Evolutionary conservation across 2,329 filamentous ascomycete species (phyloP).

Genomic region (Pezicula radicicola): DNA sequence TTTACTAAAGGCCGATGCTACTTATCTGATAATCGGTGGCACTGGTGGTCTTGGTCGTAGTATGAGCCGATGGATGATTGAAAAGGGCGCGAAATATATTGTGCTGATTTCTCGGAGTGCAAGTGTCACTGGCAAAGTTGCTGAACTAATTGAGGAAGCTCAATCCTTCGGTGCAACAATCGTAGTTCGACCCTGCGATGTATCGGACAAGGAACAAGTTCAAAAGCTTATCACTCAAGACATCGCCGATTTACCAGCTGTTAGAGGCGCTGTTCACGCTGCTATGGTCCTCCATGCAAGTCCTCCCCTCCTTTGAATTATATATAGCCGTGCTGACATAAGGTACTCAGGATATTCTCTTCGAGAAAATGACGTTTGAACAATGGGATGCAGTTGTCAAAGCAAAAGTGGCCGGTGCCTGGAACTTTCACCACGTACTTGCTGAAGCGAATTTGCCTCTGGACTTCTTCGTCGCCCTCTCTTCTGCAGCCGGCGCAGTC

Average conservation of each 20-base stretch:
- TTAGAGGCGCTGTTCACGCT: slow-evolving; percentile 44
- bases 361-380: slow-evolving; percentile 36
- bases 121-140: slow-evolving; percentile 15
- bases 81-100: slow-evolving; percentile 22
- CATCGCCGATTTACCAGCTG: slow-evolving; percentile 33
- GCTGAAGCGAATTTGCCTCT: slow-evolving; percentile 18
- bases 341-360: slow-evolving; percentile 25
- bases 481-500: slow-evolving; percentile 32
- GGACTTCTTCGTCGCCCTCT: slow-evolving; percentile 41
- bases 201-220: slow-evolving; percentile 38
- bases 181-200: slow-evolving; percentile 46
- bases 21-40: slow-evolving; percentile 27
- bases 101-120: slow-evolving; percentile 25
- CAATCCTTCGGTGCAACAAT: slow-evolving; percentile 36
- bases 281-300: slow-evolving; percentile 47
- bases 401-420: slow-evolving; percentile 33
- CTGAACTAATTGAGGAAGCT: slow-evolving; percentile 22
- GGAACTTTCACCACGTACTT: slow-evolving; percentile 26
- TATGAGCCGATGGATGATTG: slow-evolving; percentile 17
- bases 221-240: slow-evolving; percentile 34
- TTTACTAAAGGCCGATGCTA: slow-evolving; percentile 12
- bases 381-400: slow-evolving; percentile 33
- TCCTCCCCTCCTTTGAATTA: neutral
- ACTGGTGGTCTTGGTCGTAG: slow-evolving; percentile 26
- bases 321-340: slow-evolving; percentile 7